A percentile compares a stretch with the other conserved stretches of the same genome.
These are phyloP conservation scores for Biancaea sappan DNA, from an alignment of 306 rosid species.

Conservation along the genomic window DNA sequence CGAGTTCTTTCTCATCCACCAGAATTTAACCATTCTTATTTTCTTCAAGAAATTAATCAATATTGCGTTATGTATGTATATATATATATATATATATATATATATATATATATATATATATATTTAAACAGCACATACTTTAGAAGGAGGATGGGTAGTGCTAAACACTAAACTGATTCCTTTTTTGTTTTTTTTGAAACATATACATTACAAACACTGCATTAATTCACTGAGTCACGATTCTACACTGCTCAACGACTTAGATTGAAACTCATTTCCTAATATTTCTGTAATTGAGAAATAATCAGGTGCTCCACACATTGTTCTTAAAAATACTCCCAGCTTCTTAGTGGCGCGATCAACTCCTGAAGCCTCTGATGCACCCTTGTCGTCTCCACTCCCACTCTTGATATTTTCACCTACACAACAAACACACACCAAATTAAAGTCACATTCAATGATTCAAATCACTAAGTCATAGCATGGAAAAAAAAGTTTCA, in stretches of 20 bases:
- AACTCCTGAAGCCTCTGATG: slow-evolving; percentile 53
- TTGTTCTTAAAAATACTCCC: slow-evolving; percentile 15
- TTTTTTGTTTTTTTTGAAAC: too few relatives aligned
- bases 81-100: too few relatives aligned
- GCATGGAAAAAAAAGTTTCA: neutral
- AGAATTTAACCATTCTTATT: too few relatives aligned
- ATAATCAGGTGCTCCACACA: neutral
- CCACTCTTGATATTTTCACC: slow-evolving; percentile 70
- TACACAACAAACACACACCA: neutral
- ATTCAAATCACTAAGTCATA: neutral
- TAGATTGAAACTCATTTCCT: neutral
- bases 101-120: too few relatives aligned
- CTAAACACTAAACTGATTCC: too few relatives aligned
- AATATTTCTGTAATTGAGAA: neutral
- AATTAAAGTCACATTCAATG: neutral
- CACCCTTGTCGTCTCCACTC: slow-evolving; percentile 64
- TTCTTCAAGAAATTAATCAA: too few relatives aligned
- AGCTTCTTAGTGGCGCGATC: slow-evolving; percentile 33
- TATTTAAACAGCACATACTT: too few relatives aligned
- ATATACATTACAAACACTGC: neutral
- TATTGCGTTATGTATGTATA: too few relatives aligned
- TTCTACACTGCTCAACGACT: neutral
- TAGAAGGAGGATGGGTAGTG: too few relatives aligned
- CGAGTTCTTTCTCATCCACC: too few relatives aligned
- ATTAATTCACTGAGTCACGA: neutral